Conservation (phyloP, 2,329 filamentous ascomycete species). For the Colletotrichum coccodes region DNA sequence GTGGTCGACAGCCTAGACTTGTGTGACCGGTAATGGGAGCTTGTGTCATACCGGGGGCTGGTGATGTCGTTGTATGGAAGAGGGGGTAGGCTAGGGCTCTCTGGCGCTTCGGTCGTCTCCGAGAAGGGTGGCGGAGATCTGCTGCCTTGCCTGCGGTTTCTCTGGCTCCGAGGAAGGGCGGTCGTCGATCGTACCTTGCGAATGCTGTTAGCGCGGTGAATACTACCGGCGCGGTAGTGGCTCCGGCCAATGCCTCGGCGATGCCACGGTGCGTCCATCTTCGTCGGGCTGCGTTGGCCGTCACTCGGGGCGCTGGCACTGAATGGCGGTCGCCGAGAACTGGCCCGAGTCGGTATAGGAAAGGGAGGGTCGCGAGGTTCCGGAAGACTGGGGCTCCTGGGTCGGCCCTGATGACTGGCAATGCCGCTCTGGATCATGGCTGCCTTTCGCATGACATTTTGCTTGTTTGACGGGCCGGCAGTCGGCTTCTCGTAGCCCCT, state of each 20-base stretch:
- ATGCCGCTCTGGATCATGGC: constrained; percentile 85
- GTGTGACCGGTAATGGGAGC: constrained; percentile 55
- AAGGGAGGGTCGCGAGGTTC: constrained; percentile 80
- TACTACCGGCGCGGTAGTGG: constrained; percentile 59
- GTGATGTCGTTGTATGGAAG: constrained; percentile 79
- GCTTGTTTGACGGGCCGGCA: constrained; percentile 53
- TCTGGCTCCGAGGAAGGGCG: constrained; percentile 69
- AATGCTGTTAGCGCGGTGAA: constrained; percentile 69
- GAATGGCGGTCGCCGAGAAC: constrained; percentile 79
- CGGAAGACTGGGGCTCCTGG: constrained; percentile 72
- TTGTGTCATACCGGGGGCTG: constrained; percentile 57
- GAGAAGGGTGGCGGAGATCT: constrained; percentile 75
- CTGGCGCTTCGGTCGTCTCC: constrained; percentile 72
- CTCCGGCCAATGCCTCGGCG: constrained; percentile 59
- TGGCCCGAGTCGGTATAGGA: constrained; percentile 89
- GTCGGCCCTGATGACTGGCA: constrained; percentile 71
- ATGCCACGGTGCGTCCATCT: constrained; percentile 64
- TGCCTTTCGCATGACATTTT: constrained; percentile 77
- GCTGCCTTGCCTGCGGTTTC: constrained; percentile 61
- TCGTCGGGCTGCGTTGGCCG: constrained; percentile 80
- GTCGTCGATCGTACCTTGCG: constrained; percentile 89
- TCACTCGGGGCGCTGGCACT: constrained; percentile 75
- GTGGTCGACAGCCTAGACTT: constrained; percentile 70
- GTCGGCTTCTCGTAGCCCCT: constrained; percentile 51
- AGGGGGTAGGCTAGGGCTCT: constrained; percentile 78